Conservation (phyloP, 768 basidiomycete genomes). For the Psilocybe sp. region DNA sequence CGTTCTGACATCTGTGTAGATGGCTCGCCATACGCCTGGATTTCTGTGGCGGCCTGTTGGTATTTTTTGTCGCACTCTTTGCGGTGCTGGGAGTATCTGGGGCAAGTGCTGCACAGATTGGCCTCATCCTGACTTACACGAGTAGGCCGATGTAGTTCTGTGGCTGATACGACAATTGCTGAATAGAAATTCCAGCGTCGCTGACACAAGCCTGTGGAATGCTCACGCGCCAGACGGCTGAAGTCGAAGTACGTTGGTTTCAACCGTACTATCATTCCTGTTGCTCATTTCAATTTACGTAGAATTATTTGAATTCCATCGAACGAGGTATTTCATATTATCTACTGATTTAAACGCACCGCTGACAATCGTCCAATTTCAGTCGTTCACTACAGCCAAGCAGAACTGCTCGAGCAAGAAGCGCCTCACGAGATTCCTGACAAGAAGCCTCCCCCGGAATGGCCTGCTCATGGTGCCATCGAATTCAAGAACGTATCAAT, state of each 20-base stretch:
- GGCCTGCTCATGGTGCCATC: slow-evolving; percentile 64
- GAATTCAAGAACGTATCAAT: slow-evolving; percentile 58
- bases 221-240: slow-evolving; percentile 58
- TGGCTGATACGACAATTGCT: background rate
- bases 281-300: background rate
- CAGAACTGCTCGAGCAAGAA: slow-evolving; percentile 57
- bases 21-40: slow-evolving; percentile 76
- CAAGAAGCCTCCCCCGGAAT: slow-evolving; percentile 51
- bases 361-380: background rate
- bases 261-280: background rate
- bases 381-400: slow-evolving; percentile 56
- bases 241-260: slow-evolving; percentile 51
- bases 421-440: slow-evolving; percentile 59
- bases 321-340: slow-evolving; percentile 42
- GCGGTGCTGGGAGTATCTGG: slow-evolving; percentile 52
- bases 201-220: slow-evolving; percentile 52
- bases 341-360: background rate
- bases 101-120: slow-evolving; percentile 66
- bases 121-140: slow-evolving; percentile 68
- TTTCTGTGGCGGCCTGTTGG: slow-evolving; percentile 58
- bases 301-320: slow-evolving; percentile 68
- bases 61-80: slow-evolving; percentile 63
- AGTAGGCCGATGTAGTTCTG: slow-evolving; percentile 28
- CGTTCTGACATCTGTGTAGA: slow-evolving; percentile 14
- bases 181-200: slow-evolving; percentile 29